These are phyloP conservation scores for Penicillium cinerascens DNA, from an alignment of 495 filamentous ascomycete genomes.

Conservation along the genomic window DNA sequence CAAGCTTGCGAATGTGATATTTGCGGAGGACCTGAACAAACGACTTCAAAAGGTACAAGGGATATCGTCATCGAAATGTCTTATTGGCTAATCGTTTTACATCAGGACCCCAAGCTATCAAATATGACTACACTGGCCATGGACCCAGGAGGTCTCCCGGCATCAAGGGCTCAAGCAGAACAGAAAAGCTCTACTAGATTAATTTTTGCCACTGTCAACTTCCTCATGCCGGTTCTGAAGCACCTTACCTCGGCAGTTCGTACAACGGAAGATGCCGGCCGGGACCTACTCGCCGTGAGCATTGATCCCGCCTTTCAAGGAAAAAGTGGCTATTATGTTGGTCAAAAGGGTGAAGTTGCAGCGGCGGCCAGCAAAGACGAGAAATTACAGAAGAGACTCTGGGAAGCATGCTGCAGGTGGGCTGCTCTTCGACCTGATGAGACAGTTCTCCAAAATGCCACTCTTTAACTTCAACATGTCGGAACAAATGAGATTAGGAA, in stretches of 20 bases:
- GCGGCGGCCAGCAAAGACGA: slow-evolving; percentile 7
- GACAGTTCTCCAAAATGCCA: background rate
- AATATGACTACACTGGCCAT: slow-evolving; percentile 20
- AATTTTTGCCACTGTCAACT: slow-evolving; percentile 13
- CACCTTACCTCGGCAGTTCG: slow-evolving; percentile 31
- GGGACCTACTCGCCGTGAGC: slow-evolving; percentile 18
- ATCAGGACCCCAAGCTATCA: slow-evolving; percentile 16
- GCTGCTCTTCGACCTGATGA: slow-evolving; percentile 11
- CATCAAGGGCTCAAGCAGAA: slow-evolving; percentile 16
- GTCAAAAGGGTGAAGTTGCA: slow-evolving; percentile 3
- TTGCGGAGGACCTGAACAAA: slow-evolving; percentile 41
- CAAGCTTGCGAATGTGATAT: slow-evolving; percentile 43
- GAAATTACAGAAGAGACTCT: slow-evolving; percentile 12
- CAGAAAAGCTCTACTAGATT: slow-evolving; percentile 9
- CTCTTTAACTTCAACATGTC: background rate
- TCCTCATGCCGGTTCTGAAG: slow-evolving; percentile 21
- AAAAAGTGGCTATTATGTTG: slow-evolving; percentile 19
- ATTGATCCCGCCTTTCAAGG: slow-evolving; percentile 16
- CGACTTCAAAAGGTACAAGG: slow-evolving; percentile 27
- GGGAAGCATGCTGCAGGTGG: slow-evolving; percentile 25
- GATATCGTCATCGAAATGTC: background rate
- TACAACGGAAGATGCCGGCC: slow-evolving; percentile 17
- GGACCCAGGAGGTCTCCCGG: slow-evolving; percentile 24
- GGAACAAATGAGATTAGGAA: background rate
- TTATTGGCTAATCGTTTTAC: background rate